Base-by-base conservation (phyloP, 2,329 filamentous ascomycete species). In the Coniochaeta ligniaria region DNA sequence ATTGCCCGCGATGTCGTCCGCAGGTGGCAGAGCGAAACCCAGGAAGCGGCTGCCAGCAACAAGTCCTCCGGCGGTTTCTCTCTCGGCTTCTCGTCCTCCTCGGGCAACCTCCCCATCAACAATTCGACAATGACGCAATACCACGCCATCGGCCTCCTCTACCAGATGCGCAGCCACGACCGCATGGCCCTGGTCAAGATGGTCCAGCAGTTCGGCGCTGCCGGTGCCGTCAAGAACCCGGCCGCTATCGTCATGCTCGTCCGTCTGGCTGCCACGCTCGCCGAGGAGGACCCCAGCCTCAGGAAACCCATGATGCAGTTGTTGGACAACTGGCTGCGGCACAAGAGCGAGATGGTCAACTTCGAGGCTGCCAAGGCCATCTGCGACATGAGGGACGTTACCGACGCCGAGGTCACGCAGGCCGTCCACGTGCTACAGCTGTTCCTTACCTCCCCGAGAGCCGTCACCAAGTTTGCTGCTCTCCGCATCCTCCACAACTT, bases 331-430 rank as follows among this genome's bases (percentile, higher is more conserved):
- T 98, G 94, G 94, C 79, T 99, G 75, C 87, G 93, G 74, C 94
- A 98, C 77, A 98, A 99, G 88, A 96, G 92, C 76, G 95, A 98
- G 75, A 96, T 96, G 92, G 93, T 99, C 77, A 98, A 97, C 80
- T 97, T 99, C 68, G 95, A 99, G 78, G 95, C 95, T 59, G 95
- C 95, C 65, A 98, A 98, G 83, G 94, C 94, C 59, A 96, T 99
- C 70, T 96, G 93, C 78, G 91, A 96, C 69, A 89, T 98, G 83
- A 86, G 89, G 65, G 92, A 98, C 74, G 89, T 98, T 55, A 93
- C 91, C 61, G 95, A 99, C 72, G 88, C 87, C 60, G 94, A 99
- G 75, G 91, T 96, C 47, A 85, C 89, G 47, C 92, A 96, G 75
- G 93, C 94, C 31, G 92, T 99, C 57, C 93, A 98, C 71, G 92